Percentiles rank a stretch among this genome's conserved stretches.
Evolutionary conservation across 768 basidiomycete genomes (phyloP).

Genomic region (Tulasnella sp.): DNA sequence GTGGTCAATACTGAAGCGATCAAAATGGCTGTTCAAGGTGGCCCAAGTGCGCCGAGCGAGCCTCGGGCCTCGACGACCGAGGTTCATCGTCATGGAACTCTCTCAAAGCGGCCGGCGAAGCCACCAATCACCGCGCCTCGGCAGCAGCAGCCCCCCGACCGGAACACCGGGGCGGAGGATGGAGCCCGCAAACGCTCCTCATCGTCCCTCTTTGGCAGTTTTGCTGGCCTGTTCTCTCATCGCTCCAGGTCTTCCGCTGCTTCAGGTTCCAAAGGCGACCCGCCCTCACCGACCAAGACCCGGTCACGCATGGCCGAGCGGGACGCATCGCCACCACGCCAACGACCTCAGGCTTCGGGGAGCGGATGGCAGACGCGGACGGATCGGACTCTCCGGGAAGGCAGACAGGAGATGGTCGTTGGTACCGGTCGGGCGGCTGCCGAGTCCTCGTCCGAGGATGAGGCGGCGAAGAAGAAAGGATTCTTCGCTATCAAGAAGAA

Average conservation of each 20-base stretch:
- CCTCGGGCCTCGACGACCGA: background rate
- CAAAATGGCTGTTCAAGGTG: background rate
- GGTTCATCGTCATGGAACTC: background rate
- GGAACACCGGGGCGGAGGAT: background rate
- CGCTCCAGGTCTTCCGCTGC: background rate
- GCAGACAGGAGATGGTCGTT: conserved; percentile 33
- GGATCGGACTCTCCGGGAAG: conserved; percentile 38
- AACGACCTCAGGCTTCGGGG: background rate
- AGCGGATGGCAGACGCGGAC: conserved; percentile 43
- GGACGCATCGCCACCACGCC: conserved; percentile 16
- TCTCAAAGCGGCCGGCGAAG: background rate
- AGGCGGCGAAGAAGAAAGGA: conserved; percentile 3
- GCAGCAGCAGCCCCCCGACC: background rate
- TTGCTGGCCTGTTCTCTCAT: conserved; percentile 45
- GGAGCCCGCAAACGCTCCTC: conserved; percentile 31
- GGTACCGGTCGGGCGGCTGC: conserved; percentile 24
- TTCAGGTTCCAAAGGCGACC: background rate
- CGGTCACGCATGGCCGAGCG: background rate
- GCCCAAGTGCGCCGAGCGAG: background rate
- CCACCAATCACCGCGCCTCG: background rate
- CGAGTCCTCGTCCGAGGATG: conserved; percentile 28
- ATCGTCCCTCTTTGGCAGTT: conserved; percentile 47
- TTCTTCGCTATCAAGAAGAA: conserved; percentile 5
- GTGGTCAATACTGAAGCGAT: background rate
- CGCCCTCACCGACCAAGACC: background rate